A percentile compares a stretch with the other conserved stretches of the same genome.
Conservation (phyloP, 306 rosid species). For the Pyrus pyrifolia region DNA sequence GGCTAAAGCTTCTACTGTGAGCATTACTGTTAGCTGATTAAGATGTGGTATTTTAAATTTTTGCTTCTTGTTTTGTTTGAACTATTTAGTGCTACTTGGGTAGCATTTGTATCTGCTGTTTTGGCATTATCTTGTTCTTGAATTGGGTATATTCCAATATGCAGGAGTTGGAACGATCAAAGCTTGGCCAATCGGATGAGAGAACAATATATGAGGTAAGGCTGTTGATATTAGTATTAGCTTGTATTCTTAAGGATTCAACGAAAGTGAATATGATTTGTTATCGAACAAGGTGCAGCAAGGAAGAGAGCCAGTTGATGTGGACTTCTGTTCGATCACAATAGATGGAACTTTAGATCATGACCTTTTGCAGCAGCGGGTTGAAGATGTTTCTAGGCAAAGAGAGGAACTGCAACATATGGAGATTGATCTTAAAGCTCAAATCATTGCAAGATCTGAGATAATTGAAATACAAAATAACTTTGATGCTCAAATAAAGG, state of each 20-base stretch:
- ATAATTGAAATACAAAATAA: slow-evolving; percentile 57
- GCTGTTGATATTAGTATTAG: slow-evolving; percentile 22
- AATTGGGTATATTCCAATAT: slow-evolving; percentile 10
- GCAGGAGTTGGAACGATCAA: slow-evolving; percentile 64
- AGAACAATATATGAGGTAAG: slow-evolving; percentile 94
- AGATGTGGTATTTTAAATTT: neutral
- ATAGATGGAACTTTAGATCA: slow-evolving; percentile 61
- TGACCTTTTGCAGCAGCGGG: slow-evolving; percentile 64
- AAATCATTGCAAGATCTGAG: slow-evolving; percentile 77
- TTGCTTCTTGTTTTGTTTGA: neutral
- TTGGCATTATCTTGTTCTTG: slow-evolving; percentile 5
- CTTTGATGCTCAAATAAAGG: slow-evolving; percentile 81
- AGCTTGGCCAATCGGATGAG: slow-evolving; percentile 75
- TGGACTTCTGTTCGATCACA: slow-evolving; percentile 75
- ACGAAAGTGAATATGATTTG: slow-evolving; percentile 39
- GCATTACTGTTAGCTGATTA: neutral
- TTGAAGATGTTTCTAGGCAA: slow-evolving; percentile 60
- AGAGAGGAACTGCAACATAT: slow-evolving; percentile 67
- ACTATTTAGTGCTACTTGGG: neutral
- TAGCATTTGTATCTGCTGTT: neutral
- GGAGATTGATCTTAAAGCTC: slow-evolving; percentile 82
- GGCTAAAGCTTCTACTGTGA: neutral
- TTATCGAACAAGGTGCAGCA: slow-evolving; percentile 86
- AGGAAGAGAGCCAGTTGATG: slow-evolving; percentile 87
- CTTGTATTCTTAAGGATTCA: slow-evolving; percentile 20